These are phyloP conservation scores for Claviceps purpurea DNA, from an alignment of 2,329 filamentous ascomycete genomes.

Conservation along the genomic window DNA sequence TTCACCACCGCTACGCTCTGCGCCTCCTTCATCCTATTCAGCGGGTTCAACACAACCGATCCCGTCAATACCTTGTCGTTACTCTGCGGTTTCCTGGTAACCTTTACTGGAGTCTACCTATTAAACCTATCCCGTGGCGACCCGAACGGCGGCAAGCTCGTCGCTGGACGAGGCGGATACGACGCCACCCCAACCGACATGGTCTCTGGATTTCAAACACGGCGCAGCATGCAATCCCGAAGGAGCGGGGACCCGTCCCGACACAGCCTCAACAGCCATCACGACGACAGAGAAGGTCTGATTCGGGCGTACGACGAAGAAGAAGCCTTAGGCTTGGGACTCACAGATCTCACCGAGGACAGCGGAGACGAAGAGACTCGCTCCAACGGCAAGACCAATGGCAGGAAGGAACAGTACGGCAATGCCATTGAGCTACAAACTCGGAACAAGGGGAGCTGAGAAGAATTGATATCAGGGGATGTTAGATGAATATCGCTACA, in stretches of 20 bases:
- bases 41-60: constrained; percentile 90
- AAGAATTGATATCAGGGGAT: constrained; percentile 18
- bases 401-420: constrained; percentile 26
- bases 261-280: constrained; percentile 50
- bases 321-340: constrained; percentile 55
- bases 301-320: constrained; percentile 88
- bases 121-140: constrained; percentile 91
- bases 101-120: constrained; percentile 90
- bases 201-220: constrained; percentile 76
- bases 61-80: constrained; percentile 85
- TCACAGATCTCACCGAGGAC: constrained; percentile 69
- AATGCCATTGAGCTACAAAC: constrained; percentile 37
- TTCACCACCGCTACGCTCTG: constrained; percentile 91
- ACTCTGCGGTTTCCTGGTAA: constrained; percentile 83
- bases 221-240: constrained; percentile 83
- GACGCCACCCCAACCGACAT: constrained; percentile 86
- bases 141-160: constrained; percentile 60
- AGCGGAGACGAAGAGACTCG: constrained; percentile 47
- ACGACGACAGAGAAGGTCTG: constrained; percentile 63
- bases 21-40: constrained; percentile 91
- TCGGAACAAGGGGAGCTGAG: constrained; percentile 30
- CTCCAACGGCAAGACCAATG: constrained; percentile 26
- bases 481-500: constrained; percentile 6
- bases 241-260: constrained; percentile 55
- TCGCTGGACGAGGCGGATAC: constrained; percentile 46